Percentiles rank a stretch among this genome's conserved stretches.
Conservation (phyloP, 306 rosid genomes). For the Vigna radiata region DNA sequence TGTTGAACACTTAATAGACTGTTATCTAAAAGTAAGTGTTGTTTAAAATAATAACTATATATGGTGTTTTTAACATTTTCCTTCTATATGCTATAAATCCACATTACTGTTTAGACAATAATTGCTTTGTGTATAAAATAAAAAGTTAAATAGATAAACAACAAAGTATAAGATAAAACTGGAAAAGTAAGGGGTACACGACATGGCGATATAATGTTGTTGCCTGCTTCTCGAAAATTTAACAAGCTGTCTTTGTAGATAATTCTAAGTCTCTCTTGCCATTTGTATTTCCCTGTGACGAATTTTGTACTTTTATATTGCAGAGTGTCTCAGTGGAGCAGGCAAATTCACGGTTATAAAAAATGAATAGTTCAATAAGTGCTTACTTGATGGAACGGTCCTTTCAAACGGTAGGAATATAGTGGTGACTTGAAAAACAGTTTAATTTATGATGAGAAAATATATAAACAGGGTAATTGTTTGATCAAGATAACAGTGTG, state of each 20-base stretch:
- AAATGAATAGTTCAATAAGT: background rate
- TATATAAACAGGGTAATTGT: no score
- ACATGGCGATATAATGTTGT: background rate
- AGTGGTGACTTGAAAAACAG: slow-evolving; percentile 18
- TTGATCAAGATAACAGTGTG: no score
- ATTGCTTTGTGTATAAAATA: no score
- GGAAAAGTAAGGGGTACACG: background rate
- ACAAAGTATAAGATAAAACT: background rate
- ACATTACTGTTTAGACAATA: background rate
- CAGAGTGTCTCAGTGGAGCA: slow-evolving; percentile 53
- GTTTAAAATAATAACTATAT: background rate
- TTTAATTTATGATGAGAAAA: slow-evolving; percentile 16
- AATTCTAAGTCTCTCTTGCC: background rate
- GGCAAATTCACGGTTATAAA: slow-evolving; percentile 48
- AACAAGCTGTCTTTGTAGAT: background rate
- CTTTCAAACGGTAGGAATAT: slow-evolving; percentile 25
- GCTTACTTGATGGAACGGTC: background rate
- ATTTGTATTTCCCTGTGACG: slow-evolving; percentile 36
- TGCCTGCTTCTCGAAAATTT: slow-evolving; percentile 12
- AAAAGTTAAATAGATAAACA: background rate
- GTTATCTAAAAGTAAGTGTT: background rate
- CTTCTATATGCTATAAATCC: background rate
- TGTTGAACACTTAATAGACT: background rate
- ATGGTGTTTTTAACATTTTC: background rate
- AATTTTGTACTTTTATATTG: slow-evolving; percentile 39